Percentiles rank a stretch among this genome's conserved stretches.
phyloP scores from a whole-genome alignment of 805 yeast genomes.

The Huiozyma naganishii region DNA sequence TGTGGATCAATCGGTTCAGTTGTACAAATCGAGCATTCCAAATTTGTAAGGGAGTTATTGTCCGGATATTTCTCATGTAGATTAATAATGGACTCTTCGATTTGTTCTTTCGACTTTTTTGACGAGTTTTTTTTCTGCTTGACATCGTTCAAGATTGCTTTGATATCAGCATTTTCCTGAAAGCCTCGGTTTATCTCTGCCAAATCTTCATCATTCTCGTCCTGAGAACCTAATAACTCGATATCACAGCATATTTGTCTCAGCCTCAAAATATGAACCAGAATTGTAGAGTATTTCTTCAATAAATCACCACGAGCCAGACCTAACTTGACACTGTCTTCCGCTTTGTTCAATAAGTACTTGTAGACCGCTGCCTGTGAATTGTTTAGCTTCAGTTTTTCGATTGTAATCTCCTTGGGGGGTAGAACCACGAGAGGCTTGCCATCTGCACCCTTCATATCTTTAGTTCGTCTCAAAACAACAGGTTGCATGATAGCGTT shows the following conservation, averaged over 20 bases:
- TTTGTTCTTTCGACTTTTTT: constrained; percentile 3
- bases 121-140: neutral
- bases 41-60: constrained; percentile 27
- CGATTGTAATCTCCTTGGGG: constrained; percentile 57
- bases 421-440: constrained; percentile 68
- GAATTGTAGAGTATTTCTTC: constrained; percentile 63
- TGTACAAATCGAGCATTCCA: constrained; percentile 83
- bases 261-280: constrained; percentile 72
- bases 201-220: constrained; percentile 44
- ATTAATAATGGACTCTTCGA: neutral
- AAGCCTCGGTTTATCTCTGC: constrained; percentile 7
- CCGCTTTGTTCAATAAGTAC: constrained; percentile 59
- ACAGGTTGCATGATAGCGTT: constrained; percentile 79
- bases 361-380: constrained; percentile 57
- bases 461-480: constrained; percentile 73
- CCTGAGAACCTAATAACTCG: constrained; percentile 42
- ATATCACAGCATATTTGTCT: constrained; percentile 87
- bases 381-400: constrained; percentile 54
- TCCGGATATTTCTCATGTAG: constrained; percentile 20
- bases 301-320: constrained; percentile 56
- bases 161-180: constrained; percentile 4
- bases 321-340: constrained; percentile 47
- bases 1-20: constrained; percentile 50
- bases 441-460: constrained; percentile 68
- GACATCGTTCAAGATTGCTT: neutral